Evolutionary conservation across 768 basidiomycete species (phyloP).

Genomic region (Hypholoma sublateritium): DNA sequence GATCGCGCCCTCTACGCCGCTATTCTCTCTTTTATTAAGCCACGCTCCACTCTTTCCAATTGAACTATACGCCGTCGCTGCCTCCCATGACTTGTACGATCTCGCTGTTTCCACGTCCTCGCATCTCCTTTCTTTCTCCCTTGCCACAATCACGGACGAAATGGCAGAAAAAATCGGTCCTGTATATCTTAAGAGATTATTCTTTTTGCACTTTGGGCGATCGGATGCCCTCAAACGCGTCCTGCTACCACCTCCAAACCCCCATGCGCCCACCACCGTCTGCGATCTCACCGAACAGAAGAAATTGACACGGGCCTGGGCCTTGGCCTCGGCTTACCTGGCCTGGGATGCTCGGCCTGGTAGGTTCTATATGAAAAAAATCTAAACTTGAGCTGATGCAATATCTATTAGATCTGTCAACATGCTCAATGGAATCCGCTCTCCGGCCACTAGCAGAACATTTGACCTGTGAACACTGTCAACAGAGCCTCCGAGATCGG

Average conservation of each 20-base stretch:
- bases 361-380: constrained; percentile 28
- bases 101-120: constrained; percentile 76
- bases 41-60: constrained; percentile 69
- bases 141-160: constrained; percentile 69
- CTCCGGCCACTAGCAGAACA: constrained; percentile 70
- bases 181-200: constrained; percentile 75
- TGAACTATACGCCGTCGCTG: constrained; percentile 72
- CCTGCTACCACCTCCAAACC: constrained; percentile 70
- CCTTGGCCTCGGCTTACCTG: constrained; percentile 77
- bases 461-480: constrained; percentile 69
- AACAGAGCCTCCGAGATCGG: constrained; percentile 58
- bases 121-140: constrained; percentile 70
- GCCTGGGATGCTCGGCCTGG: constrained; percentile 84
- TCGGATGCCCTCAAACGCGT: constrained; percentile 80
- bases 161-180: constrained; percentile 70
- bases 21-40: constrained; percentile 61
- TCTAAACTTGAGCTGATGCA: constrained; percentile 12
- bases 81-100: constrained; percentile 63
- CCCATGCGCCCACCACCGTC: constrained; percentile 64
- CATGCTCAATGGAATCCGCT: constrained; percentile 69
- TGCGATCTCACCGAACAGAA: constrained; percentile 81
- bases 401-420: constrained; percentile 62
- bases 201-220: constrained; percentile 83
- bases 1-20: constrained; percentile 51
- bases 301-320: constrained; percentile 79